Conservation (phyloP, 768 basidiomycete species). For the Auriscalpium vulgare region DNA sequence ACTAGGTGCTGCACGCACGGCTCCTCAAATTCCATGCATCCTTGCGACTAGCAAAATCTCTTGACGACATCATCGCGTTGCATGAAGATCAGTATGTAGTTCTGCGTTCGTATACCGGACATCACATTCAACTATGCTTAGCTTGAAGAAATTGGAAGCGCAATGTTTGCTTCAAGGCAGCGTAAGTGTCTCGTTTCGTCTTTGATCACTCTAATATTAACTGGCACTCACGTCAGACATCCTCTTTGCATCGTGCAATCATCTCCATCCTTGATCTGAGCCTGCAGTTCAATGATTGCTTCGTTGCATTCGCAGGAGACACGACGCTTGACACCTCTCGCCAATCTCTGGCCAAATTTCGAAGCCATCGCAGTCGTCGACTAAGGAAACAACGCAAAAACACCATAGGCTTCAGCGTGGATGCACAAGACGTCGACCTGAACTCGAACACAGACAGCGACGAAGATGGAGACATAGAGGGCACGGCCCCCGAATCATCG, state of each 20-base stretch:
- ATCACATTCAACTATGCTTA: conserved; percentile 18
- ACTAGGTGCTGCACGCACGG: conserved; percentile 62
- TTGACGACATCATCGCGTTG: conserved; percentile 68
- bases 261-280: conserved; percentile 67
- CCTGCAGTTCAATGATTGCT: conserved; percentile 59
- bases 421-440: conserved; percentile 23
- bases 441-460: conserved; percentile 36
- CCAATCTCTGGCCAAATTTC: conserved; percentile 42
- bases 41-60: conserved; percentile 45
- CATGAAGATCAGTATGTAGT: conserved; percentile 62
- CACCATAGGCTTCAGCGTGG: conserved; percentile 52
- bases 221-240: conserved; percentile 34
- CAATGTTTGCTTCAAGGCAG: conserved; percentile 59
- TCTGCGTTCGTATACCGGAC: background rate
- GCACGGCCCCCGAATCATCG: conserved; percentile 24
- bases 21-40: conserved; percentile 50
- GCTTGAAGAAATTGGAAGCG: conserved; percentile 51
- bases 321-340: conserved; percentile 47
- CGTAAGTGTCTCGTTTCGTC: conserved; percentile 28
- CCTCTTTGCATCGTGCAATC: conserved; percentile 56
- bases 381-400: conserved; percentile 46
- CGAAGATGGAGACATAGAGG: conserved; percentile 17
- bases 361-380: conserved; percentile 56
- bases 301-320: conserved; percentile 52
- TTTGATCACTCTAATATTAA: background rate